These are phyloP conservation scores for Xylariaceae sp. DNA, from an alignment of 2,329 filamentous ascomycete species.

Conservation along the genomic window DNA sequence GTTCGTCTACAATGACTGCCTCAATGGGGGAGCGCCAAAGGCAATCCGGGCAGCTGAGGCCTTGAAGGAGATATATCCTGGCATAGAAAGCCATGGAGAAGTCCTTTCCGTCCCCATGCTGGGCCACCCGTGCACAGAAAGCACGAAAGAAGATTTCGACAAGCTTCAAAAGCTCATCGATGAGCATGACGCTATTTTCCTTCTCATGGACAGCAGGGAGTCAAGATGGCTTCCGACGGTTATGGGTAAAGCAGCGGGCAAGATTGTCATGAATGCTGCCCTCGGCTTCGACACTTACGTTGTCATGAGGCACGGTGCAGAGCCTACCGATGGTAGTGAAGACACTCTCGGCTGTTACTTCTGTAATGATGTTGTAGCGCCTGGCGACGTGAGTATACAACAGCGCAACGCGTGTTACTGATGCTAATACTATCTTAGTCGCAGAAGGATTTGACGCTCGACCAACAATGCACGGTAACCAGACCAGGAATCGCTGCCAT, in stretches of 20 bases:
- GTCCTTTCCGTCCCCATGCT: conserved; percentile 90
- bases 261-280: conserved; percentile 95
- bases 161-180: conserved; percentile 70
- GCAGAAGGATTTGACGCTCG: conserved; percentile 88
- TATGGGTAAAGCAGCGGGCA: conserved; percentile 88
- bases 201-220: conserved; percentile 96
- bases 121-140: conserved; percentile 80
- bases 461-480: conserved; percentile 97
- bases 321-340: conserved; percentile 49
- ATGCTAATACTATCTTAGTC: conserved; percentile 54
- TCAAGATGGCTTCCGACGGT: conserved; percentile 93
- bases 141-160: conserved; percentile 69
- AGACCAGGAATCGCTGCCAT: conserved; percentile 89
- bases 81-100: conserved; percentile 76
- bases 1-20: conserved; percentile 85
- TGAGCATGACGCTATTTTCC: conserved; percentile 85
- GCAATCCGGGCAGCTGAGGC: conserved; percentile 76
- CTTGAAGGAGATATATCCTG: conserved; percentile 82
- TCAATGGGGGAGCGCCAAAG: conserved; percentile 79
- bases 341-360: conserved; percentile 90
- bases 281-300: conserved; percentile 96
- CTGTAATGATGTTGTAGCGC: conserved; percentile 95
- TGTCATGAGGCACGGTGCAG: conserved; percentile 89
- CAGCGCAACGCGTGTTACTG: background rate
- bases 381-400: conserved; percentile 69